A percentile compares a stretch with the other conserved stretches of the same genome.
Evolutionary conservation across 768 basidiomycete genomes (phyloP).

Genomic region (Kondoa malvinella): DNA sequence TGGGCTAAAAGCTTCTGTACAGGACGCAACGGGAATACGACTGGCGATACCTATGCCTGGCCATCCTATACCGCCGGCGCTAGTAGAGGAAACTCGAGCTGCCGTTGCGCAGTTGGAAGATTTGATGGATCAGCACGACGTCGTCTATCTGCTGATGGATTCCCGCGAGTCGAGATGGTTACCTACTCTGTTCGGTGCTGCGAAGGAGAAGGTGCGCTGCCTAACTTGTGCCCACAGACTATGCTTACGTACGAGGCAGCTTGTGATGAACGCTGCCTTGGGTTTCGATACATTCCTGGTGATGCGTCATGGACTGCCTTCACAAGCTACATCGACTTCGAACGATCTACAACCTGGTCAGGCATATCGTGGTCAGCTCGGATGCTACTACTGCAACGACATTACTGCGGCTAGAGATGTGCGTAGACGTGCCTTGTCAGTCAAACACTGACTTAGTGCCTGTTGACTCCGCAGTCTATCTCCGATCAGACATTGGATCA

Average conservation of each 20-base stretch:
- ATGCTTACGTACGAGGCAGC: constrained; percentile 38
- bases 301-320: constrained; percentile 77
- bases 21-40: constrained; percentile 66
- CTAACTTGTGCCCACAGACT: not conserved
- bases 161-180: constrained; percentile 95
- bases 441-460: not conserved
- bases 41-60: constrained; percentile 94
- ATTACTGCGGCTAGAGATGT: constrained; percentile 92
- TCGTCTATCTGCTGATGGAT: constrained; percentile 85
- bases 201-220: constrained; percentile 56
- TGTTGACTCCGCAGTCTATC: constrained; percentile 37
- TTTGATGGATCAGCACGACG: constrained; percentile 73
- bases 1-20: not conserved
- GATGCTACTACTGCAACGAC: constrained; percentile 98
- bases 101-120: constrained; percentile 57
- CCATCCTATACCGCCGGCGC: constrained; percentile 56
- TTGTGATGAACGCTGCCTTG: constrained; percentile 82
- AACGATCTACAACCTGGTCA: constrained; percentile 7
- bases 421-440: constrained; percentile 28
- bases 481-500: constrained; percentile 90
- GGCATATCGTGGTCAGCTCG: constrained; percentile 37
- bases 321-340: constrained; percentile 29
- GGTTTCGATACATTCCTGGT: constrained; percentile 94
- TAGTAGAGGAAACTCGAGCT: constrained; percentile 43
- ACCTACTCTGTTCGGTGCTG: constrained; percentile 69